Conservation (phyloP, 495 filamentous ascomycete species). For the Symbiotaphrina buchneri region DNA sequence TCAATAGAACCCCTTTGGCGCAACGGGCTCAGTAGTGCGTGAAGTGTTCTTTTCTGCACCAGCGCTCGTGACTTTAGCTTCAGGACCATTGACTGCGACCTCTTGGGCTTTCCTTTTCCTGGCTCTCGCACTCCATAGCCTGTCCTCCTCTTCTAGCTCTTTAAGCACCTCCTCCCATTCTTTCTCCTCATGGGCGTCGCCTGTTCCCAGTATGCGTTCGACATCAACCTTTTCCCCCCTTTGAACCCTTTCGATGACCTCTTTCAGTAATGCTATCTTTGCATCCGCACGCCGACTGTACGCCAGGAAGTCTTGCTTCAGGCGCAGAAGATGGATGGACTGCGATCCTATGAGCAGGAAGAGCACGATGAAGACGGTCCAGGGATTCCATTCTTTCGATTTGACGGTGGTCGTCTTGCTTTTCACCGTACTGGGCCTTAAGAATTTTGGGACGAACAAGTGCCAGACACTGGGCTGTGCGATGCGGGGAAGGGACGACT, state of each 20-base stretch:
- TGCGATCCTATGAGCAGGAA: conserved; percentile 84
- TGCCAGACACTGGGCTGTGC: conserved; percentile 47
- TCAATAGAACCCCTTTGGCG: no score
- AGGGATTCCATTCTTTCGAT: conserved; percentile 72
- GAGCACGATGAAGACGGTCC: conserved; percentile 79
- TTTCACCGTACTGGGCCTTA: conserved; percentile 9
- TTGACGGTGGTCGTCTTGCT: conserved; percentile 13
- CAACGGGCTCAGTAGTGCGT: no score
- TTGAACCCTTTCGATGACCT: conserved; percentile 65
- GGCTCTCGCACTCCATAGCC: no score
- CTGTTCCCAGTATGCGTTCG: conserved; percentile 58
- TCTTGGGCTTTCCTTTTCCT: no score
- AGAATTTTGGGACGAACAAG: conserved; percentile 31
- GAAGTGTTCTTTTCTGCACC: no score
- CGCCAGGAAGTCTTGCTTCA: conserved; percentile 49
- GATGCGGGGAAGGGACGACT: conserved; percentile 28
- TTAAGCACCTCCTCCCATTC: conserved; percentile 80
- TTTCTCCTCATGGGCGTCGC: conserved; percentile 47
- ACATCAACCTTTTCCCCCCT: conserved; percentile 82
- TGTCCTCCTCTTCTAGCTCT: conserved; percentile 64
- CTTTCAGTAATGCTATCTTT: conserved; percentile 51
- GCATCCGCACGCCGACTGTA: conserved; percentile 58
- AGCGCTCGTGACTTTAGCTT: no score
- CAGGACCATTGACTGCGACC: no score
- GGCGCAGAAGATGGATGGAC: conserved; percentile 69